phyloP scores from a whole-genome alignment of 2,329 filamentous ascomycete species.

The Ophiostoma ulmi region DNA sequence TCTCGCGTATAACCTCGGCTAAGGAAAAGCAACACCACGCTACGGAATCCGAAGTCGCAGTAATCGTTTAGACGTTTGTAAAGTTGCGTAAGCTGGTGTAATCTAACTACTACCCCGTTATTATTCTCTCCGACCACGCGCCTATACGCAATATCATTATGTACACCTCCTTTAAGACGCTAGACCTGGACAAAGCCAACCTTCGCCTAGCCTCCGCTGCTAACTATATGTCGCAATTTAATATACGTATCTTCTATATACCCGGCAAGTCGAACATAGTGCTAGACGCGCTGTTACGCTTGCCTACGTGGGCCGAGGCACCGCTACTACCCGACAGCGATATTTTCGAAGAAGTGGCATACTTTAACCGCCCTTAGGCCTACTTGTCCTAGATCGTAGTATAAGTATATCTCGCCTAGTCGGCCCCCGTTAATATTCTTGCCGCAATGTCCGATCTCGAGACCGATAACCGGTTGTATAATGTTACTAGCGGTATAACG shows the following conservation, averaged over 20 bases:
- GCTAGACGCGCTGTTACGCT: neutral
- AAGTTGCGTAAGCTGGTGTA: neutral
- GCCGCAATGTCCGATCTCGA: no score
- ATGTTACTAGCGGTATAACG: no score
- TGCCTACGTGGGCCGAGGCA: neutral
- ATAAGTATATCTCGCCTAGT: no score
- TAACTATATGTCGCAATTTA: neutral
- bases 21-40: neutral
- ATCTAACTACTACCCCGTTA: neutral
- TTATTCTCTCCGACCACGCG: neutral
- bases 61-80: neutral
- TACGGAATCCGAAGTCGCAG: neutral
- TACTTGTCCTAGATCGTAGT: no score
- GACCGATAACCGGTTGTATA: no score
- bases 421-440: no score
- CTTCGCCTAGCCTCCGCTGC: neutral
- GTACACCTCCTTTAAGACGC: neutral
- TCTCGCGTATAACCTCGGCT: neutral
- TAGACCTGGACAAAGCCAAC: neutral
- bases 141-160: neutral
- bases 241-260: neutral
- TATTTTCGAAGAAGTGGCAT: neutral
- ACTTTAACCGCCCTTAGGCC: neutral
- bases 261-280: neutral
- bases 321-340: neutral